Evolutionary conservation across 805 yeast species (phyloP), one percentile per base, ranked within the genome.

Genomic region (Sugiyamaella floridensis): DNA sequence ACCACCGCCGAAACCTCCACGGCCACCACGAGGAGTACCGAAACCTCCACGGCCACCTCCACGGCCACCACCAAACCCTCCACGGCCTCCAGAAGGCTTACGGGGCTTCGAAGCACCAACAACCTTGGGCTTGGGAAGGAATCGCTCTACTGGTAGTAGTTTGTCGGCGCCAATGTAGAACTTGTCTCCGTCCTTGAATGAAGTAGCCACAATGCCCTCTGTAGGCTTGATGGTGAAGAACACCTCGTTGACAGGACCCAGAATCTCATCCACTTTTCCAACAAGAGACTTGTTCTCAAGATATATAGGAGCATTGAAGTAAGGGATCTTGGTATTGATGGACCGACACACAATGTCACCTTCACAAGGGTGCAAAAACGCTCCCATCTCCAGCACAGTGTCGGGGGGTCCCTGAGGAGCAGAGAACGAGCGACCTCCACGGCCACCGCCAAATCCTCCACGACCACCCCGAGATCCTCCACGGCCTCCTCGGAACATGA

Each of bases 211-310:
- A 50, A 93, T 93, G 67, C 99, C 99, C 68, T 93, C 99, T 49
- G 86, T 77, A 53, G 97, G 93, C 74, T 93, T 93, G 63, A 93
- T 83, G 40, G 99, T 93, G 79, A 93, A 93, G 69, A 80, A 92
- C n/a, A 93, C 97, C 73, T 93, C 99, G 69, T 93, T 93, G 68
- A 93, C 74, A 47, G 99, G 98, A 49, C 99, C 99, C 61, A 93
- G 79, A 58, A 93, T 93, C 77, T 93, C 99, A 70, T 93, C 99
- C 54, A 93, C 96, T 71, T 93, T 93, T 64, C 99, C 99, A 47
- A 93, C 83, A 67, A 86, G 93, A 22, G 96, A 85, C 69, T 93
- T 93, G 78, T 93, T 92, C 70, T 93, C 98, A 62, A 93, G 79
- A 71, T 85, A 93, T 64, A 93, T 90, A 68, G 99, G 99, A 26